Evolutionary conservation across 1,284 basidiomycete genomes (phyloP).

Genomic region (Athelia sp.): DNA sequence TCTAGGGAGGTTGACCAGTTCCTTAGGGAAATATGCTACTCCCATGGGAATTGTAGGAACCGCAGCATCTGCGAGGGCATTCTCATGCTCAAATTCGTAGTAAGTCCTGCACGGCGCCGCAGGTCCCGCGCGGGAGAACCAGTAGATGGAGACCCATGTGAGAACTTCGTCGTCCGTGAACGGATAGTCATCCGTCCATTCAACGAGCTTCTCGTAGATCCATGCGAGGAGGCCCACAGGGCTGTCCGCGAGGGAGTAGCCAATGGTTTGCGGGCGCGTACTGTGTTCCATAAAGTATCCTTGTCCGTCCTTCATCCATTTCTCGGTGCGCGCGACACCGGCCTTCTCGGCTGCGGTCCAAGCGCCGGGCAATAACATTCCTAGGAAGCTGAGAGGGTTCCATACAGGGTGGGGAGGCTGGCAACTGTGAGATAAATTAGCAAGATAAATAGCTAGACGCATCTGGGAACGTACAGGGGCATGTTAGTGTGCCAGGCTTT

Average conservation of each 20-base stretch:
- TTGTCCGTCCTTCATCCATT: slow-evolving; percentile 24
- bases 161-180: slow-evolving; percentile 51
- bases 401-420: slow-evolving; percentile 18
- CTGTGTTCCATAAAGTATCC: slow-evolving; percentile 41
- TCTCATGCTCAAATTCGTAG: slow-evolving; percentile 31
- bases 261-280: slow-evolving; percentile 54
- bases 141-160: slow-evolving; percentile 55
- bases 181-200: slow-evolving; percentile 45
- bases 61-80: slow-evolving; percentile 2
- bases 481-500: slow-evolving; percentile 46
- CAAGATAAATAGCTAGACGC: neutral
- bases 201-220: slow-evolving; percentile 55
- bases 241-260: slow-evolving; percentile 52
- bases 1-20: slow-evolving; percentile 30
- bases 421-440: slow-evolving; percentile 11
- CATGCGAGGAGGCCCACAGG: slow-evolving; percentile 53
- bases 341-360: slow-evolving; percentile 31
- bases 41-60: slow-evolving; percentile 37
- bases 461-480: slow-evolving; percentile 21
- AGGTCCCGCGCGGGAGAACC: slow-evolving; percentile 53
- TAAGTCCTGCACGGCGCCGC: slow-evolving; percentile 52
- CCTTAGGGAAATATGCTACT: slow-evolving; percentile 43
- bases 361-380: slow-evolving; percentile 21
- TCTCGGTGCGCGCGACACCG: slow-evolving; percentile 25
- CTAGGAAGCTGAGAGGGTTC: slow-evolving; percentile 24